phyloP scores from a whole-genome alignment of 2,329 filamentous ascomycete species.

The Rhytidhysteron rufulum region DNA sequence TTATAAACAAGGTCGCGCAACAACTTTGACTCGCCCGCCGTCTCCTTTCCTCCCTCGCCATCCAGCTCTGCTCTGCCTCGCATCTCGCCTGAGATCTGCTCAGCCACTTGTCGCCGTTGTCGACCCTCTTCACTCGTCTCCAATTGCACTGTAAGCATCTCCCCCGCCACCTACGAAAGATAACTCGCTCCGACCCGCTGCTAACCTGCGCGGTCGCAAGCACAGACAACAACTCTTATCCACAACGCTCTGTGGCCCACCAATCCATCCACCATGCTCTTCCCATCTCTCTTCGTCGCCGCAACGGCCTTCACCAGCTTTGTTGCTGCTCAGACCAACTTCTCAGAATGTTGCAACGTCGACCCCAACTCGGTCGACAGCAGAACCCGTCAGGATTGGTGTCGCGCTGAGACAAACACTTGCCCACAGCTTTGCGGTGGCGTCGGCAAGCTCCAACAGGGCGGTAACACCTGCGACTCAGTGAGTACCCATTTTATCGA shows the following conservation, averaged over 20 bases:
- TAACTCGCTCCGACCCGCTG: conserved; percentile 5
- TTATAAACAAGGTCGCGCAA: not conserved
- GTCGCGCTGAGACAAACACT: conserved; percentile 54
- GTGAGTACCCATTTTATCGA: too few relatives aligned
- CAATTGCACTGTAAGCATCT: conserved; percentile 1
- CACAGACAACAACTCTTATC: too few relatives aligned
- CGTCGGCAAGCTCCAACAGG: conserved; percentile 34
- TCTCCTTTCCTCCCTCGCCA: not conserved
- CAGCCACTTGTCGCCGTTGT: not conserved
- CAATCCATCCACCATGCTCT: conserved; percentile 43
- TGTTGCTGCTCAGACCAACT: conserved; percentile 44
- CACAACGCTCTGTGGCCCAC: too few relatives aligned
- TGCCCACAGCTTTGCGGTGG: conserved; percentile 59
- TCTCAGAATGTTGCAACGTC: conserved; percentile 40
- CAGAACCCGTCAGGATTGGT: conserved; percentile 48
- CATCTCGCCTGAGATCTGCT: not conserved
- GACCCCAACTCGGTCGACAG: conserved; percentile 38
- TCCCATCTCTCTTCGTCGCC: conserved; percentile 44
- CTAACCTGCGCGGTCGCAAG: conserved; percentile 17
- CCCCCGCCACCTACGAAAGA: not conserved
- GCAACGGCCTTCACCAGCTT: conserved; percentile 45
- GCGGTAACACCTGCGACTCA: conserved; percentile 52
- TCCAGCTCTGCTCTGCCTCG: not conserved
- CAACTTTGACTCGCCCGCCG: not conserved
- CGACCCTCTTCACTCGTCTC: conserved; percentile 1